Evolutionary conservation across 1,284 basidiomycete genomes (phyloP).

Genomic region (Exobasidium cylindrosporum): DNA sequence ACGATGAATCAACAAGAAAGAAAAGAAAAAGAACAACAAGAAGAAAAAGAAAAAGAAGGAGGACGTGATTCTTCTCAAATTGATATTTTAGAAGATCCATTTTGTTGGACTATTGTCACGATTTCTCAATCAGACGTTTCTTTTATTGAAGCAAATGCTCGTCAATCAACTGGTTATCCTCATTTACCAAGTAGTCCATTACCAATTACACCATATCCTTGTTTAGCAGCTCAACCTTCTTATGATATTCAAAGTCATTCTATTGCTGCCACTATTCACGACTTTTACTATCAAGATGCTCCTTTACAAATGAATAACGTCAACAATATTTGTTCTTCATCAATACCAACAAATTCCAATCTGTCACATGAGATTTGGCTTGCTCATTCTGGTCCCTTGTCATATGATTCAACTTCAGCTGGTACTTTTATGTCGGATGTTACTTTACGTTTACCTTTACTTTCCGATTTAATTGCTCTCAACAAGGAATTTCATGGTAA

Average conservation of each 20-base stretch:
- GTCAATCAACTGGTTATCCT: constrained; percentile 61
- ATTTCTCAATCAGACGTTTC: constrained; percentile 67
- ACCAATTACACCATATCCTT: constrained; percentile 76
- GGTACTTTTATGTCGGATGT: constrained; percentile 28
- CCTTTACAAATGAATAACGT: constrained; percentile 1
- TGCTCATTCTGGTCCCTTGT: constrained; percentile 13
- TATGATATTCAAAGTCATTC: constrained; percentile 62
- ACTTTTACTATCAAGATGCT: constrained; percentile 4
- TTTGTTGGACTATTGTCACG: constrained; percentile 92
- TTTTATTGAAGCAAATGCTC: constrained; percentile 83
- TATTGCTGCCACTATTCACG: constrained; percentile 11
- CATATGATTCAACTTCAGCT: constrained; percentile 11
- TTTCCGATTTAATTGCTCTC: constrained; percentile 25
- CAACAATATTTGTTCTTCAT: constrained; percentile 17
- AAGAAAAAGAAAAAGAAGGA: too few species aligned
- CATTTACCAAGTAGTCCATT: constrained; percentile 9
- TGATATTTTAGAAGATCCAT: constrained; percentile 87
- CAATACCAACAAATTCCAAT: background rate
- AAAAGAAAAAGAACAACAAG: too few species aligned
- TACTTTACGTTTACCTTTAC: constrained; percentile 31
- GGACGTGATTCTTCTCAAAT: too few species aligned
- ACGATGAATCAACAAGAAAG: constrained; percentile 60
- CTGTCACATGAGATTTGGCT: constrained; percentile 10
- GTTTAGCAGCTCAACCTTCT: constrained; percentile 73
- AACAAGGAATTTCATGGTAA: constrained; percentile 13